Percentiles rank a stretch among this genome's conserved stretches.
phyloP scores from a whole-genome alignment of 1,284 basidiomycete genomes.

The Earliella scabrosa region DNA sequence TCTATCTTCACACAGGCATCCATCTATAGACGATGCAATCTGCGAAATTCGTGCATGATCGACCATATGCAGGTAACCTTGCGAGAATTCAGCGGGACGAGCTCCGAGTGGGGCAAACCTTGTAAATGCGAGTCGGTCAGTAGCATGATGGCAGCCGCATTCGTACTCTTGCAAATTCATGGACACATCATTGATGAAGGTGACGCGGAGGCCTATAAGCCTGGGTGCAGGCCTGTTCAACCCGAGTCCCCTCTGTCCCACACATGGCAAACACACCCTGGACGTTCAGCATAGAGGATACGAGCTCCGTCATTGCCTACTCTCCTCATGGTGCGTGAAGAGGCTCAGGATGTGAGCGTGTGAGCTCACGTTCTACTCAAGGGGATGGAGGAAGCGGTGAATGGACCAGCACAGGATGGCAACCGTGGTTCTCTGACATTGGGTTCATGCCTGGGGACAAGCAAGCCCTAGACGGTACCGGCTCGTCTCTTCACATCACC shows the following conservation, averaged over 20 bases:
- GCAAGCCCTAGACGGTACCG: not conserved
- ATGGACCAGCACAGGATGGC: slow-evolving; percentile 30
- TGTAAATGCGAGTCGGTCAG: too few species aligned
- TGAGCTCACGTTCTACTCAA: slow-evolving; percentile 1
- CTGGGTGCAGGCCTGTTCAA: too few species aligned
- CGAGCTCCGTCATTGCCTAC: slow-evolving; percentile 27
- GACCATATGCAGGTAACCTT: too few species aligned
- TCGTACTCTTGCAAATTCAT: too few species aligned
- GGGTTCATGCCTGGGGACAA: not conserved
- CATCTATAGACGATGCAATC: too few species aligned
- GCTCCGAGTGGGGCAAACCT: too few species aligned
- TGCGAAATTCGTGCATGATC: too few species aligned
- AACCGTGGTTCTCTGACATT: slow-evolving; percentile 31
- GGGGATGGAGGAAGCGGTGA: slow-evolving; percentile 28
- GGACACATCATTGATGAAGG: too few species aligned
- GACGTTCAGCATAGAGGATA: slow-evolving; percentile 32
- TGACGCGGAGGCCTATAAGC: too few species aligned
- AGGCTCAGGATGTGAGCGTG: not conserved
- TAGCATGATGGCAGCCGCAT: too few species aligned
- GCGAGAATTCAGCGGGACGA: too few species aligned
- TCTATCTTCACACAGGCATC: too few species aligned
- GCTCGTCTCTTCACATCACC: not conserved
- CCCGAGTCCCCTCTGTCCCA: not conserved
- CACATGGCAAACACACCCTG: slow-evolving; percentile 2
- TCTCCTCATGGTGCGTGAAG: slow-evolving; percentile 25